Evolutionary conservation across 2,329 filamentous ascomycete genomes (phyloP).

Genomic region (Diaporthe batatas): DNA sequence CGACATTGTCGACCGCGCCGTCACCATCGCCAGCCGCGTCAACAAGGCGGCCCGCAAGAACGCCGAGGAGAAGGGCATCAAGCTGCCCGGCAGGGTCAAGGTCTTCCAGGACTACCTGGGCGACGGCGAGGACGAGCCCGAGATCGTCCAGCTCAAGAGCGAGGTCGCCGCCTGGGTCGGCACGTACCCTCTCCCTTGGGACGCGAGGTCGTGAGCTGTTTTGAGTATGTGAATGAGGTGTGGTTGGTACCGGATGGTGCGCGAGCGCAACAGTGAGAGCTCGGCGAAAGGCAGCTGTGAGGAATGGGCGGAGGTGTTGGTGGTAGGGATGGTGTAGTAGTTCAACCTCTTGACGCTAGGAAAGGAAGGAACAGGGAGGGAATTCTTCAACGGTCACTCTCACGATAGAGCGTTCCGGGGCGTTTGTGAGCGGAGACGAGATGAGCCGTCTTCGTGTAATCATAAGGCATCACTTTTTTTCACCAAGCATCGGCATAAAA

Average conservation of each 20-base stretch:
- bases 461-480: background rate
- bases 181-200: constrained; percentile 80
- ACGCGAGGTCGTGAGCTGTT: constrained; percentile 51
- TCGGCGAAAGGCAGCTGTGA: background rate
- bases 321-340: background rate
- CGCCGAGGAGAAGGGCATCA: constrained; percentile 76
- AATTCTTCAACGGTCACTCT: constrained; percentile 35
- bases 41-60: constrained; percentile 79
- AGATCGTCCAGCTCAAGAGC: constrained; percentile 79
- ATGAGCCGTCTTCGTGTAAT: constrained; percentile 19
- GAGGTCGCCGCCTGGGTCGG: constrained; percentile 86
- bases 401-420: constrained; percentile 11
- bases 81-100: constrained; percentile 74
- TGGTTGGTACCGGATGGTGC: background rate
- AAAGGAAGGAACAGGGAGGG: constrained; percentile 1
- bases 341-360: constrained; percentile 28
- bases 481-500: constrained; percentile 17
- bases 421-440: constrained; percentile 4
- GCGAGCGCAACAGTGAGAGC: background rate
- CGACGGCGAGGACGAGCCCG: constrained; percentile 74
- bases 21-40: constrained; percentile 81
- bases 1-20: constrained; percentile 86
- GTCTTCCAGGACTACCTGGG: constrained; percentile 77
- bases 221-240: background rate
- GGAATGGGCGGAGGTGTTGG: background rate